Conservation (phyloP, 2,329 filamentous ascomycete species). For the Calonectria crousiana region DNA sequence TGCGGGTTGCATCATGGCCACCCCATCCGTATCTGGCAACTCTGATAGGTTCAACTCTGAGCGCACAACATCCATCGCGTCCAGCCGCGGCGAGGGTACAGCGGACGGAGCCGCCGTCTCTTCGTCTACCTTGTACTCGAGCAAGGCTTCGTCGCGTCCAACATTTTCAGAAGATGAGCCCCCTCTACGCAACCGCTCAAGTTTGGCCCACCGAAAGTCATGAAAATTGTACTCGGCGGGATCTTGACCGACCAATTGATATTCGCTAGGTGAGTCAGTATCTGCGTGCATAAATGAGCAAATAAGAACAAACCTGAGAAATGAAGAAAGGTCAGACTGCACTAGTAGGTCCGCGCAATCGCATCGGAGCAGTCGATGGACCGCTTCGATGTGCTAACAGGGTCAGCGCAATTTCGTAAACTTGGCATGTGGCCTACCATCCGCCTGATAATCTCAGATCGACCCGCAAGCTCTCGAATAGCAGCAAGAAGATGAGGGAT, state of each 20-base stretch:
- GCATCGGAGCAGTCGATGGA: neutral
- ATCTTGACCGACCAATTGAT: slow-evolving; percentile 3
- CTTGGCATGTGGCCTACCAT: neutral
- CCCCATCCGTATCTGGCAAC: neutral
- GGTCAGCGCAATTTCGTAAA: neutral
- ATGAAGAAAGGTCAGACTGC: neutral
- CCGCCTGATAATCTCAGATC: neutral
- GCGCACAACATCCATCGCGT: slow-evolving; percentile 4
- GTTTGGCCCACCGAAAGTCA: slow-evolving; percentile 12
- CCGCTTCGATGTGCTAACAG: neutral
- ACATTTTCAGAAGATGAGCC: neutral
- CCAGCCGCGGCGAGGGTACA: neutral
- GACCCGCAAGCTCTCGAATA: slow-evolving; percentile 2
- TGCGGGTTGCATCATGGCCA: neutral
- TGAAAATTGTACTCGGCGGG: slow-evolving; percentile 12
- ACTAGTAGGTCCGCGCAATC: neutral
- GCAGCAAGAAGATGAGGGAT: slow-evolving; percentile 3
- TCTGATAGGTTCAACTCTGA: neutral
- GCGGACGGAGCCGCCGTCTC: neutral
- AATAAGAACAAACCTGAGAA: neutral
- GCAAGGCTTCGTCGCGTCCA: neutral
- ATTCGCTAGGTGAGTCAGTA: neutral
- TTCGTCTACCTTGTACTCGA: neutral
- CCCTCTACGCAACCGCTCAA: slow-evolving; percentile 2
- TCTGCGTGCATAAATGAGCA: neutral